Conservation (phyloP, 2,329 filamentous ascomycete genomes). For the Aspergillus aculeatinus region DNA sequence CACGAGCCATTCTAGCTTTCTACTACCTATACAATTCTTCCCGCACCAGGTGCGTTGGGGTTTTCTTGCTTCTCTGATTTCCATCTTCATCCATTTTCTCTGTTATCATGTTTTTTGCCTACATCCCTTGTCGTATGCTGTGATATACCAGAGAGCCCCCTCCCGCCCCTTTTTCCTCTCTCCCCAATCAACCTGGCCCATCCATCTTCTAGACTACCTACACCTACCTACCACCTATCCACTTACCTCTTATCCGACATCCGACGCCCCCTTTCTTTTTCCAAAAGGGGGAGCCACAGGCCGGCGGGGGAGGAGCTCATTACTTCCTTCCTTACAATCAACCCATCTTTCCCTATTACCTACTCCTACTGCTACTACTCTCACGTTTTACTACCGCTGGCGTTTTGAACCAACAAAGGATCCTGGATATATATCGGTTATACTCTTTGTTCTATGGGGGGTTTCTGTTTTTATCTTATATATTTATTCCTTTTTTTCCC, state of each 20-base stretch:
- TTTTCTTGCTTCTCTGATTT: slow-evolving; percentile 6
- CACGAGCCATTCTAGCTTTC: slow-evolving; percentile 17
- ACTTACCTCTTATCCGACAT: slow-evolving; percentile 15
- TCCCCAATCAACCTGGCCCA: no score
- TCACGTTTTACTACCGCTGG: slow-evolving; percentile 24
- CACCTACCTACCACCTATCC: neutral
- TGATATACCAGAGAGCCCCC: slow-evolving; percentile 23
- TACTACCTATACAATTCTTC: slow-evolving; percentile 21
- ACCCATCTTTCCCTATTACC: slow-evolving; percentile 4
- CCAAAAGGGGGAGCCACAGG: neutral
- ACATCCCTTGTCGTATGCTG: slow-evolving; percentile 21
- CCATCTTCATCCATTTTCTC: slow-evolving; percentile 11
- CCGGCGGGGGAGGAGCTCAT: no score
- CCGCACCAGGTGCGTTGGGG: slow-evolving; percentile 6
- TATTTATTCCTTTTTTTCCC: neutral
- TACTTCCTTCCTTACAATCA: no score
- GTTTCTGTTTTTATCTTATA: slow-evolving; percentile 18
- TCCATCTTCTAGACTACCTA: neutral
- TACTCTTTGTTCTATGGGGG: slow-evolving; percentile 22
- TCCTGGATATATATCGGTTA: slow-evolving; percentile 33
- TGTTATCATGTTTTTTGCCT: slow-evolving; percentile 14
- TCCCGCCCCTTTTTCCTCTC: slow-evolving; percentile 12
- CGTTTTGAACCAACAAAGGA: slow-evolving; percentile 35
- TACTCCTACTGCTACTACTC: neutral
- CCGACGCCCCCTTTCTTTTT: slow-evolving; percentile 17